These are phyloP conservation scores for Heteromeles arbutifolia DNA, from an alignment of 306 rosid species.

Conservation along the genomic window DNA sequence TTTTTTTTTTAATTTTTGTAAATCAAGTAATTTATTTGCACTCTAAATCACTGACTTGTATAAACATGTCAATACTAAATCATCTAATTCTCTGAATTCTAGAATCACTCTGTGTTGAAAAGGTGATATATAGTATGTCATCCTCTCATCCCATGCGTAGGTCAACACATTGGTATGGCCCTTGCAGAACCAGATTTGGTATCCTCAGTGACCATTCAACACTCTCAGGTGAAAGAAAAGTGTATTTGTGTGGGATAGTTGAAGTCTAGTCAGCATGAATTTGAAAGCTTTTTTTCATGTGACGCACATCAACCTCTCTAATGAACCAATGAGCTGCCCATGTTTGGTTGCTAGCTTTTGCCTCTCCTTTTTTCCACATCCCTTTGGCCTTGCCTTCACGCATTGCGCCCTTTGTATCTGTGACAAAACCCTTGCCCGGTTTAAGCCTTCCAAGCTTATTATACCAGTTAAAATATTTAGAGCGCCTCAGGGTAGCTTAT, in stretches of 20 bases:
- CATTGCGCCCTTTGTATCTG: not conserved
- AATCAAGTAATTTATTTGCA: not conserved
- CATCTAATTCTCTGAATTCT: not conserved
- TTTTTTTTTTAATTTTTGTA: not conserved
- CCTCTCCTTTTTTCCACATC: constrained; percentile 3
- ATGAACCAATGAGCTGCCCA: constrained; percentile 25
- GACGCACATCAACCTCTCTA: constrained; percentile 10
- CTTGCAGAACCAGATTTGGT: not conserved
- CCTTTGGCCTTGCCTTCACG: constrained; percentile 3
- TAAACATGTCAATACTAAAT: not conserved
- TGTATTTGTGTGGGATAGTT: constrained; percentile 3
- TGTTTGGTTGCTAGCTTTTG: constrained; percentile 11
- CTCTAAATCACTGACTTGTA: not conserved
- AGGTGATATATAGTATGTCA: not conserved
- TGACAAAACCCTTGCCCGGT: not conserved
- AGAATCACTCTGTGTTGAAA: not conserved
- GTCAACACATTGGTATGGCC: not conserved
- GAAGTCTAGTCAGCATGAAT: constrained; percentile 19
- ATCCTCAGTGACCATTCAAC: not conserved
- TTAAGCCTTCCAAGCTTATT: not conserved
- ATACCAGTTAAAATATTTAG: not conserved
- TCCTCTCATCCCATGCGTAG: not conserved
- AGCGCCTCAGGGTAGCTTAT: no score
- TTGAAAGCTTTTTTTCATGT: constrained; percentile 8
- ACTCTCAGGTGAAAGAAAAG: not conserved